These are phyloP conservation scores for Hypoxylon lenormandii DNA, from an alignment of 495 filamentous ascomycete genomes.

Conservation along the genomic window DNA sequence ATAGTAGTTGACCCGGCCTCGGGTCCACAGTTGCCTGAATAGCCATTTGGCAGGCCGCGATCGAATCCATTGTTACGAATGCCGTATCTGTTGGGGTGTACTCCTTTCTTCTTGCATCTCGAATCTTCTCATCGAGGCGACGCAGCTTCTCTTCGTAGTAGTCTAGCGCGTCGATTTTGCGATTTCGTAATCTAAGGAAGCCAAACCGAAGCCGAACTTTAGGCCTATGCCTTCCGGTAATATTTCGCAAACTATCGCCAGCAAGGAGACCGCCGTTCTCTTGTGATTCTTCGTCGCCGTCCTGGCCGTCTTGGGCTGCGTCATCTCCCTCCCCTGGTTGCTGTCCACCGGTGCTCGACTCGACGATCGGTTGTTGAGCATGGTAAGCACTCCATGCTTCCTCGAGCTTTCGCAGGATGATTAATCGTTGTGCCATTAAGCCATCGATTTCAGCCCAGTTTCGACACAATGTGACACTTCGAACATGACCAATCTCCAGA, in stretches of 20 bases:
- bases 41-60: constrained; percentile 91
- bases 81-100: constrained; percentile 83
- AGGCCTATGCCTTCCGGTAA: constrained; percentile 66
- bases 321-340: neutral
- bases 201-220: constrained; percentile 82
- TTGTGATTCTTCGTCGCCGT: constrained; percentile 57
- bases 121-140: constrained; percentile 81
- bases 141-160: constrained; percentile 91
- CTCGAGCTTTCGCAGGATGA: constrained; percentile 78
- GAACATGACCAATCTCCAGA: constrained; percentile 91
- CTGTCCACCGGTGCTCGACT: constrained; percentile 19
- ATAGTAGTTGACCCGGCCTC: constrained; percentile 82
- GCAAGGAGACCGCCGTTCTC: constrained; percentile 66
- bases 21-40: constrained; percentile 93
- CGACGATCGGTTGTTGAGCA: constrained; percentile 43
- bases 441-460: constrained; percentile 87
- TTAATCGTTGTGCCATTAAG: constrained; percentile 74
- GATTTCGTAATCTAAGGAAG: constrained; percentile 75
- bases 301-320: constrained; percentile 10
- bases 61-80: constrained; percentile 97
- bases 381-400: constrained; percentile 81
- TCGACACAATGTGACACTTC: constrained; percentile 85
- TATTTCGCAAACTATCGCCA: constrained; percentile 51
- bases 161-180: constrained; percentile 87
- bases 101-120: constrained; percentile 74